Conservation (phyloP, 176 grass and related monocot species). For the Bonia amplexicaulis region DNA sequence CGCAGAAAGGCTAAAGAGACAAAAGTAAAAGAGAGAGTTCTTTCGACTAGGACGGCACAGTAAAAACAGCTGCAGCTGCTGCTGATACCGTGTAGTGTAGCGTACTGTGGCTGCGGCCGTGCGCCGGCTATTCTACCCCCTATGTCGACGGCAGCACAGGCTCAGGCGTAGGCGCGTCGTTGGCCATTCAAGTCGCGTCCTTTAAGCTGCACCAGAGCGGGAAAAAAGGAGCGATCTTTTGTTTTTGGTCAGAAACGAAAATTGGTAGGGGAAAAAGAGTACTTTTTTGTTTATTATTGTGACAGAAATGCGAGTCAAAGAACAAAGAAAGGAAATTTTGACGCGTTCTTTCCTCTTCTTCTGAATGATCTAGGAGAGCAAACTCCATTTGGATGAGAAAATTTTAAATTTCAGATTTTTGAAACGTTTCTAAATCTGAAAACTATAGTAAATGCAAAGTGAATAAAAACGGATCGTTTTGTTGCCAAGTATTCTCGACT, state of each 20-base stretch:
- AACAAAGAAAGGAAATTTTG: neutral
- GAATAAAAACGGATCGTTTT: neutral
- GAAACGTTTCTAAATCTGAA: neutral
- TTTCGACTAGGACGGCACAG: slow-evolving; percentile 1
- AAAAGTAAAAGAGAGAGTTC: neutral
- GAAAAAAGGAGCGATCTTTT: neutral
- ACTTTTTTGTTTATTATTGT: neutral
- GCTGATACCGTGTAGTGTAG: neutral
- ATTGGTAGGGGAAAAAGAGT: neutral
- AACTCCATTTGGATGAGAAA: neutral
- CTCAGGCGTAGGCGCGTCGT: slow-evolving; percentile 2
- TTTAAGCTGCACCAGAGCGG: slow-evolving; percentile 3
- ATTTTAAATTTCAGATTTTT: neutral
- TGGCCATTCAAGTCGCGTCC: slow-evolving; percentile 32
- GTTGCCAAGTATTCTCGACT: neutral
- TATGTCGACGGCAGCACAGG: slow-evolving; percentile 7
- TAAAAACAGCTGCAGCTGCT: neutral
- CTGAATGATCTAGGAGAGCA: neutral
- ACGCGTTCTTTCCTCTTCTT: too few species aligned
- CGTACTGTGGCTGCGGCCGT: neutral
- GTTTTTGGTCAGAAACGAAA: neutral
- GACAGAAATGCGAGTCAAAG: neutral
- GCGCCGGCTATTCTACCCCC: slow-evolving; percentile 22
- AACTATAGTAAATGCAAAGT: neutral
- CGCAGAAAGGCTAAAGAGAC: slow-evolving; percentile 33